Evolutionary conservation across 768 basidiomycete genomes (phyloP), one percentile per base, ranked within the genome.

Genomic region (Kwoniella dendrophila): DNA sequence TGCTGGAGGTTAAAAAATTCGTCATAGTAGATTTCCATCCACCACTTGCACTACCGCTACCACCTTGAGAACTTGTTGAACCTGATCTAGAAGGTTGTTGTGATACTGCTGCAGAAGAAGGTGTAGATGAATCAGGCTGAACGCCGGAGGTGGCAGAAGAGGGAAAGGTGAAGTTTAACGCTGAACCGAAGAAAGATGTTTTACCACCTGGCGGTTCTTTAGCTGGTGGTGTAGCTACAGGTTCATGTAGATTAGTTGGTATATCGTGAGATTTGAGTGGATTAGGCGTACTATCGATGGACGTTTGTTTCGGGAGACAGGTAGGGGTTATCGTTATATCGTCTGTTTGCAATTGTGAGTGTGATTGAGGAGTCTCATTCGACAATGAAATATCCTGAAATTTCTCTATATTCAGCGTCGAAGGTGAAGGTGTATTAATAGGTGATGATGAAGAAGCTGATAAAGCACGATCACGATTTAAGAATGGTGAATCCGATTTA

Each of bases 21-120:
- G 62, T 44, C 53, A 71, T 56, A 8, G 69, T 66, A 0, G 69
- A 71, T 36, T 57, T 49, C 70, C 70, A 71, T 8, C 66, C 63
- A 4, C 45, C 56, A 30, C 26, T 32, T 2, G 45, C n/a, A n/a
- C n/a, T n/a, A n/a, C n/a, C n/a, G n/a, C n/a, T 32, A 34, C 51
- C 54, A 11, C 20, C 56, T 56, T 62, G 61, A 50, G 53, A 56
- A 30, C 45, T 62, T 5, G 43, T 50, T 1, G 61, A 62, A 1
- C 53, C 47, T 20, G 61, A 62, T 43, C 43, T 57, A 5, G 67
- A 63, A 41, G 62, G 43, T 24, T 49, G 56, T 33, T 36, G 47
- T 10, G 67, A 62, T 24, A 27, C 51, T 16, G 64, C 22, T 7
- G 48, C 22, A 6, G 34, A 36, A 18, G 56, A 50, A 26, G 43